phyloP scores from a whole-genome alignment of 768 basidiomycete genomes.

The Mycena amicta region DNA sequence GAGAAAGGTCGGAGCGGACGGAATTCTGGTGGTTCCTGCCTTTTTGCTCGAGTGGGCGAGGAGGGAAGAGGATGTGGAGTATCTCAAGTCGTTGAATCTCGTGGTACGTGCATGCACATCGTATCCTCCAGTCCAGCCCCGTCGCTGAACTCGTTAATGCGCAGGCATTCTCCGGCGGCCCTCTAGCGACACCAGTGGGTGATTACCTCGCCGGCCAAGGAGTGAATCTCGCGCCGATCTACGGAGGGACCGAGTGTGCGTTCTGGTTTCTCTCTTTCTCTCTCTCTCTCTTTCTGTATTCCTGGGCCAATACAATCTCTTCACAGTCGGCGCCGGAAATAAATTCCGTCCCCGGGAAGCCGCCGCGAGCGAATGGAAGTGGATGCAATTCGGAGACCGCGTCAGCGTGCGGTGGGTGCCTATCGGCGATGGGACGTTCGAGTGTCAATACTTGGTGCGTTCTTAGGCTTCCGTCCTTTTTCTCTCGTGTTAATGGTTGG shows the following conservation, averaged over 20 bases:
- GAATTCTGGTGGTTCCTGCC: slow-evolving; percentile 37
- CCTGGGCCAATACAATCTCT: background rate
- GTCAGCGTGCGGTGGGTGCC: slow-evolving; percentile 35
- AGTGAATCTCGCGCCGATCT: slow-evolving; percentile 32
- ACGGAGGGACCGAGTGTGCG: slow-evolving; percentile 42
- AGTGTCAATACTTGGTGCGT: slow-evolving; percentile 39
- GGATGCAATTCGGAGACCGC: slow-evolving; percentile 30
- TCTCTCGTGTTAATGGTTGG: background rate
- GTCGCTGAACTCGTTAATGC: background rate
- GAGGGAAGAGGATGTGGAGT: slow-evolving; percentile 28
- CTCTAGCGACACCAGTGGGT: slow-evolving; percentile 37
- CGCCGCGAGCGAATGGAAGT: slow-evolving; percentile 31
- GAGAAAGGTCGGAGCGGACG: slow-evolving; percentile 27
- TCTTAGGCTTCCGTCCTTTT: background rate
- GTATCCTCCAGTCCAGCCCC: background rate
- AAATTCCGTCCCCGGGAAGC: slow-evolving; percentile 16
- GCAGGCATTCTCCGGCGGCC: slow-evolving; percentile 39
- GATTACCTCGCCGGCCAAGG: slow-evolving; percentile 34
- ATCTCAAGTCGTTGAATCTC: slow-evolving; percentile 26
- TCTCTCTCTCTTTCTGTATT: background rate
- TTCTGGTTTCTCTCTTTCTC: background rate
- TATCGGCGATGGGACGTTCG: slow-evolving; percentile 39
- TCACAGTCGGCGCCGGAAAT: slow-evolving; percentile 21
- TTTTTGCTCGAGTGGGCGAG: slow-evolving; percentile 42
- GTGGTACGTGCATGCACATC: slow-evolving; percentile 25